Evolutionary conservation across 768 basidiomycete species (phyloP).

Genomic region (Guyanaporus albipodus): DNA sequence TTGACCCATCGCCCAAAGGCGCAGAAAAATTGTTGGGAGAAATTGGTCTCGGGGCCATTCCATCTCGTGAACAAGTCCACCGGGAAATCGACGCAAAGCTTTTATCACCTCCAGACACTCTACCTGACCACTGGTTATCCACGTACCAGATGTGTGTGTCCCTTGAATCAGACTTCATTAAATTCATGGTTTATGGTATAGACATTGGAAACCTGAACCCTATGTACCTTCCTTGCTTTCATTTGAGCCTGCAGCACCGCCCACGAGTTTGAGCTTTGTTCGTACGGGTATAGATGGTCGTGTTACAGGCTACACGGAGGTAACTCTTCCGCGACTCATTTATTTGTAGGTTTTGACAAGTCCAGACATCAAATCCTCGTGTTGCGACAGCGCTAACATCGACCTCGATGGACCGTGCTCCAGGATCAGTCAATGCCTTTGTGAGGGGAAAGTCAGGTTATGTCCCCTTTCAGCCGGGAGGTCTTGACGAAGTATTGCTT

Average conservation of each 20-base stretch:
- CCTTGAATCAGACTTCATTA: slow-evolving; percentile 4
- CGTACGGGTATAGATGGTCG: slow-evolving; percentile 77
- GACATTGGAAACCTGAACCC: slow-evolving; percentile 68
- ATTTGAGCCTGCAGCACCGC: slow-evolving; percentile 65
- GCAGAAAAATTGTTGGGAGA: slow-evolving; percentile 44
- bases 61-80: slow-evolving; percentile 57
- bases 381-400: slow-evolving; percentile 74
- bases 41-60: slow-evolving; percentile 55
- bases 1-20: slow-evolving; percentile 41
- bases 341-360: slow-evolving; percentile 3
- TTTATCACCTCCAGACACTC: slow-evolving; percentile 58
- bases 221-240: slow-evolving; percentile 61
- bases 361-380: slow-evolving; percentile 52
- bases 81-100: slow-evolving; percentile 71
- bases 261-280: slow-evolving; percentile 69
- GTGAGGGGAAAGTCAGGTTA: slow-evolving; percentile 92
- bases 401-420: slow-evolving; percentile 80
- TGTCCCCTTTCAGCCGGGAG: slow-evolving; percentile 93
- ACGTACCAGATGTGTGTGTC: slow-evolving; percentile 76
- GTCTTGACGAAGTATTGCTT: slow-evolving; percentile 63
- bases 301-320: slow-evolving; percentile 81
- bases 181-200: slow-evolving; percentile 29
- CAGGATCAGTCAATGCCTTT: slow-evolving; percentile 74
- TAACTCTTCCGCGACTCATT: slow-evolving; percentile 28
- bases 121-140: slow-evolving; percentile 72